Conservation (phyloP, 2,329 filamentous ascomycete species). For the Aspergillus fischeri region DNA sequence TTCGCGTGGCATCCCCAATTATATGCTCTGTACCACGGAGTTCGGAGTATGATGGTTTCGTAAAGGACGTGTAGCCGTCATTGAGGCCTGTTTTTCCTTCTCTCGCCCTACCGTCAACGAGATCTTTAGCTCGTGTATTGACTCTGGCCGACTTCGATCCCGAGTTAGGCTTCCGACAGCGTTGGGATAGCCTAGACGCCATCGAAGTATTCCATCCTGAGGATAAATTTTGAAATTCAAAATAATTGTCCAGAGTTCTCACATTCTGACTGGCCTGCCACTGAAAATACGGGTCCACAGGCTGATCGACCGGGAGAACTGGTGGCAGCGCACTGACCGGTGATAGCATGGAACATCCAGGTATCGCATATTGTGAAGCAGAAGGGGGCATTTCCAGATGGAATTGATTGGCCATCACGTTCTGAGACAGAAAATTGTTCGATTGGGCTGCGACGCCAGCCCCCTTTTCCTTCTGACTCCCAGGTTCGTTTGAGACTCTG, state of each 20-base stretch:
- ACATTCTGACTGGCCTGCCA: not conserved
- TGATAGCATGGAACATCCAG: not conserved
- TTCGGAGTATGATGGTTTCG: conserved; percentile 13
- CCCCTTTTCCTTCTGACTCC: conserved; percentile 1
- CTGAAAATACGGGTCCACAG: not conserved
- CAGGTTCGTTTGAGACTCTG: conserved; percentile 7
- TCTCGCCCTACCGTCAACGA: not conserved
- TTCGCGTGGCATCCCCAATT: conserved; percentile 27
- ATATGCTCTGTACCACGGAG: conserved; percentile 25
- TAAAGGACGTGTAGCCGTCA: conserved; percentile 7
- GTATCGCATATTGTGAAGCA: not conserved
- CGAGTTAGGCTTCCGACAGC: not conserved
- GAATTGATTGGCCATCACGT: not conserved
- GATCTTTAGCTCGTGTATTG: not conserved
- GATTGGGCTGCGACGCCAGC: not conserved
- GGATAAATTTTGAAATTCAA: not conserved
- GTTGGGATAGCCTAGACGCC: not conserved
- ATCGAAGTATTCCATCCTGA: not conserved
- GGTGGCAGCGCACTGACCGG: not conserved
- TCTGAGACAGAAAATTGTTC: not conserved
- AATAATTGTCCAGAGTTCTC: not conserved
- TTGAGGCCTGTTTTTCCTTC: not conserved
- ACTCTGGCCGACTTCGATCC: not conserved
- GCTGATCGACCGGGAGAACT: not conserved
- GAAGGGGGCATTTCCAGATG: not conserved